A percentile compares a stretch with the other conserved stretches of the same genome.
Conservation (phyloP, 805 yeast genomes). For the Lipomyces anomalus region DNA sequence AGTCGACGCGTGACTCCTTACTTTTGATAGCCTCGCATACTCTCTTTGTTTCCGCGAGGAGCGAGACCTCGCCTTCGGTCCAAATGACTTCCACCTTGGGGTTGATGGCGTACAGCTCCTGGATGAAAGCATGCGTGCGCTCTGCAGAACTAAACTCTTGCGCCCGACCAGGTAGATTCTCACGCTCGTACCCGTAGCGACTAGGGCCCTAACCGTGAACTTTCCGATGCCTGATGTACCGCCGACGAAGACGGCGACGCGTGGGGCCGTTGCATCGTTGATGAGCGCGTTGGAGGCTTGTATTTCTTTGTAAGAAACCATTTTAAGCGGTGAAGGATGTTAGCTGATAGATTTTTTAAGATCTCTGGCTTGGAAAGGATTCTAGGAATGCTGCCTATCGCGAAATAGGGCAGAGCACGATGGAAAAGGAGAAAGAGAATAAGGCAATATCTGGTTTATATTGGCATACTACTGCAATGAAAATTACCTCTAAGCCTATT, state of each 20-base stretch:
- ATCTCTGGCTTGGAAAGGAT: too few relatives aligned
- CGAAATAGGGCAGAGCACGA: too few relatives aligned
- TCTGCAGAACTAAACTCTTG: constrained; percentile 1
- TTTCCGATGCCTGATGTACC: constrained; percentile 1
- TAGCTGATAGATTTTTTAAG: neutral
- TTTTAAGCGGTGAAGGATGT: neutral
- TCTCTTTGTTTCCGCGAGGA: constrained; percentile 2
- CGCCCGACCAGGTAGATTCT: constrained; percentile 1
- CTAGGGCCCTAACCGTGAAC: neutral
- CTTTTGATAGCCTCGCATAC: constrained; percentile 1
- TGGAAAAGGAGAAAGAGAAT: too few relatives aligned
- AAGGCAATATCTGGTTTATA: too few relatives aligned
- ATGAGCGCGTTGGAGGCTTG: constrained; percentile 1
- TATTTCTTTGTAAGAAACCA: constrained; percentile 1
- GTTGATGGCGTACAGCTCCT: neutral
- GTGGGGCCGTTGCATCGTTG: constrained; percentile 1
- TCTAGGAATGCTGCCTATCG: too few relatives aligned
- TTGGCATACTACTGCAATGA: too few relatives aligned
- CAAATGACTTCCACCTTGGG: constrained; percentile 1
- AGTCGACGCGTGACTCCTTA: constrained; percentile 1
- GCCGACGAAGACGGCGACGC: constrained; percentile 1
- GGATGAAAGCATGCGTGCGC: neutral
- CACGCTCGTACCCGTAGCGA: constrained; percentile 2
- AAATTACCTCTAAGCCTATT: too few relatives aligned
- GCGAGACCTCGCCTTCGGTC: constrained; percentile 2